phyloP scores from a whole-genome alignment of 768 basidiomycete species.

The Dioszegia hungarica region DNA sequence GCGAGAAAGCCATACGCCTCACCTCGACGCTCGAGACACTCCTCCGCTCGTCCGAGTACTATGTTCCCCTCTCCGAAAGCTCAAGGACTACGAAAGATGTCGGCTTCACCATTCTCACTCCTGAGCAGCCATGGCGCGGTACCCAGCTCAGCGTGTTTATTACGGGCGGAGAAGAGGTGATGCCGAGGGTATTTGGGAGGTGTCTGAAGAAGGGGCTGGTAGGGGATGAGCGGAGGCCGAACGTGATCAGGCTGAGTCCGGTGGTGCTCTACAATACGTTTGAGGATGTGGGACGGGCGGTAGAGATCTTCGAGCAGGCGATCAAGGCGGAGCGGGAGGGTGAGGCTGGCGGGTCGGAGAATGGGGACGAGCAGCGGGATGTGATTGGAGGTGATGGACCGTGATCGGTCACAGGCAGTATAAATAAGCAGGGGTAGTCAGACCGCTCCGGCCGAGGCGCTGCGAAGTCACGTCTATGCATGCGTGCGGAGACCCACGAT shows the following conservation, averaged over 20 bases:
- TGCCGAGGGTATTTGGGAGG: slow-evolving; percentile 64
- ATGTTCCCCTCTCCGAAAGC: slow-evolving; percentile 51
- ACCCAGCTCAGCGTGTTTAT: slow-evolving; percentile 81
- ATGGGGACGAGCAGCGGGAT: neutral
- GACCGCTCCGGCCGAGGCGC: too few relatives aligned
- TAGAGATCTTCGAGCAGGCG: slow-evolving; percentile 59
- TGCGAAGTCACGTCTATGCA: too few relatives aligned
- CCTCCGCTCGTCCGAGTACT: slow-evolving; percentile 62
- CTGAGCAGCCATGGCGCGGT: slow-evolving; percentile 64
- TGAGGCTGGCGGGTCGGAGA: neutral
- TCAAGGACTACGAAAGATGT: slow-evolving; percentile 41
- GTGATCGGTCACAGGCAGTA: too few relatives aligned
- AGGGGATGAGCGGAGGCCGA: slow-evolving; percentile 85
- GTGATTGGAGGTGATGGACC: slow-evolving; percentile 1
- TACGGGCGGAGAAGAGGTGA: slow-evolving; percentile 55
- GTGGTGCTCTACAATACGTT: slow-evolving; percentile 80
- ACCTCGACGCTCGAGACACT: slow-evolving; percentile 67
- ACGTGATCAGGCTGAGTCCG: slow-evolving; percentile 85
- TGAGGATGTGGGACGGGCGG: slow-evolving; percentile 70
- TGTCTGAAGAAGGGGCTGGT: slow-evolving; percentile 70
- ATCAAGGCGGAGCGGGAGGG: slow-evolving; percentile 32
- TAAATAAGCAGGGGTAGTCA: too few relatives aligned
- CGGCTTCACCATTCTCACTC: slow-evolving; percentile 91
- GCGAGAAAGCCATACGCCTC: slow-evolving; percentile 65
- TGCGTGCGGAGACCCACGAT: too few relatives aligned